Conservation (phyloP, 768 basidiomycete species). For the Saitozyma podzolica region DNA sequence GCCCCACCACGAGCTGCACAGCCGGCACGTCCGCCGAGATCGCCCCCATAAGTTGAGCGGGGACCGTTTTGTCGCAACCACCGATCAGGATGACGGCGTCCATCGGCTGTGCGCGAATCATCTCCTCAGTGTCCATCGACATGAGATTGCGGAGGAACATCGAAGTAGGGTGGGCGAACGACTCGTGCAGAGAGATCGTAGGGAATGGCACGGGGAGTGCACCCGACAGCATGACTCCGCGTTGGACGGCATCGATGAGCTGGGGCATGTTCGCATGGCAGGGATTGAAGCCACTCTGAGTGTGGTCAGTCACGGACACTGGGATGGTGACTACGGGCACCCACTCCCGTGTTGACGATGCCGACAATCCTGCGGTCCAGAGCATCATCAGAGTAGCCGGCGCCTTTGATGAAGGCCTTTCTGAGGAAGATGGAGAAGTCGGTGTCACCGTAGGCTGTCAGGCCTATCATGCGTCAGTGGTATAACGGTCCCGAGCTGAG, state of each 20-base stretch:
- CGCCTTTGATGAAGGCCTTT: conserved; percentile 48
- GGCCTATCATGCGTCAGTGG: conserved; percentile 4
- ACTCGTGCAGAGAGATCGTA: conserved; percentile 41
- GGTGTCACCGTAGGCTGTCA: conserved; percentile 40
- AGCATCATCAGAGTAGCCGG: conserved; percentile 45
- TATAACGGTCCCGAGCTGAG: too few relatives aligned
- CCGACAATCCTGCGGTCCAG: conserved; percentile 43
- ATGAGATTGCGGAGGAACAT: conserved; percentile 45
- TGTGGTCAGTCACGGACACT: not conserved
- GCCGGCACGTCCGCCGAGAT: conserved; percentile 37
- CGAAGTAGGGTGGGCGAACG: conserved; percentile 36
- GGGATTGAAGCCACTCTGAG: conserved; percentile 38
- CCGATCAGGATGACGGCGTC: conserved; percentile 40
- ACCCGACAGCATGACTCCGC: conserved; percentile 32
- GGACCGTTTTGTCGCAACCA: conserved; percentile 47
- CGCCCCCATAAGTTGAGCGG: conserved; percentile 45
- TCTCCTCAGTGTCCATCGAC: conserved; percentile 45
- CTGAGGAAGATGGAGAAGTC: conserved; percentile 44
- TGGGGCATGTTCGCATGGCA: conserved; percentile 39
- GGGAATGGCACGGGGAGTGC: conserved; percentile 42
- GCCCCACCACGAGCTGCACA: conserved; percentile 40
- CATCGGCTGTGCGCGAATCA: conserved; percentile 43
- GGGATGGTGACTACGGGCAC: not conserved
- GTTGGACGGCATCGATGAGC: conserved; percentile 38
- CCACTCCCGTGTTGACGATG: conserved; percentile 37